Percentiles rank a stretch among this genome's conserved stretches.
Conservation (phyloP, 805 yeast genomes). For the Cyberlindnera maclurae region DNA sequence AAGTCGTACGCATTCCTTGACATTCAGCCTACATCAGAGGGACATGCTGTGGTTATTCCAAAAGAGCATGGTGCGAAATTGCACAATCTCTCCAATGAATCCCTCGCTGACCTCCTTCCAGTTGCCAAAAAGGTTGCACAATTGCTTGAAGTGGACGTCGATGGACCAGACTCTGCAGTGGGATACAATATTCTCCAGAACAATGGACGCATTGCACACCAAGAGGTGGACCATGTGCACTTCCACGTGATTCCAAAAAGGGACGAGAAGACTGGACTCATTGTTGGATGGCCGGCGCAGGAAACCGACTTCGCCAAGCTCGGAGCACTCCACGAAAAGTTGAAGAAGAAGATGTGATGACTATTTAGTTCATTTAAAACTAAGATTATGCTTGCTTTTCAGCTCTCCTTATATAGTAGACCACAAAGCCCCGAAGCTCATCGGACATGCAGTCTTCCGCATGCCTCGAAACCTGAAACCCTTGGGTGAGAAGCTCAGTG, state of each 20-base stretch:
- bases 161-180: conserved; percentile 49
- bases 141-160: conserved; percentile 57
- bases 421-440: conserved; percentile 38
- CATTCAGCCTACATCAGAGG: conserved; percentile 85
- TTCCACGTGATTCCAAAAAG: conserved; percentile 93
- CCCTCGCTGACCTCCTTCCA: conserved; percentile 79
- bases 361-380: neutral
- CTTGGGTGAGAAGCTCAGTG: conserved; percentile 23
- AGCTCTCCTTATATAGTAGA: conserved; percentile 29
- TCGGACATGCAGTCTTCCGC: conserved; percentile 26
- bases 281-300: conserved; percentile 93
- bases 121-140: conserved; percentile 79
- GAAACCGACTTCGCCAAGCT: conserved; percentile 69
- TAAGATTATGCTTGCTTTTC: too few species aligned
- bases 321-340: conserved; percentile 56
- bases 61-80: conserved; percentile 89
- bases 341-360: conserved; percentile 37
- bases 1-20: conserved; percentile 80
- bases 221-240: conserved; percentile 92
- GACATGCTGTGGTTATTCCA: conserved; percentile 87
- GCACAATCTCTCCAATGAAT: conserved; percentile 90
- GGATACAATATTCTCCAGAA: conserved; percentile 90
- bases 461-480: conserved; percentile 31
- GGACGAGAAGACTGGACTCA: conserved; percentile 64
- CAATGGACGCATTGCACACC: conserved; percentile 94